Base-by-base conservation (phyloP, 768 basidiomycete genomes). In the Lactarius tabidus region DNA sequence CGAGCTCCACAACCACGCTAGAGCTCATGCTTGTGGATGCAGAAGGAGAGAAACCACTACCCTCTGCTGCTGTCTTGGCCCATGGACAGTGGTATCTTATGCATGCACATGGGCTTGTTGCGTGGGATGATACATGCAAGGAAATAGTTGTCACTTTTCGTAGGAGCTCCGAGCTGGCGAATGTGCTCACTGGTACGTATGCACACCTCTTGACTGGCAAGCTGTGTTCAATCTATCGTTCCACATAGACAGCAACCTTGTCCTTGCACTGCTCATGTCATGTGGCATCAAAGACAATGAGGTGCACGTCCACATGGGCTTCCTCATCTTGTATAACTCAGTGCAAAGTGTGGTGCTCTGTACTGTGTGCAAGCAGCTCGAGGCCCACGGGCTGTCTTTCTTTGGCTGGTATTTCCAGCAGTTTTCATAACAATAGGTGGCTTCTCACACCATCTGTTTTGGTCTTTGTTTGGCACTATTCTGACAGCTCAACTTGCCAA, bases 211-310 rank as follows among this genome's bases (percentile, higher is more conserved):
- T 12, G 12, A 14, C 2, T 3, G 2, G 38, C 38, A 14, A 38
- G 1, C 38, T 2, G 14, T 15, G 10, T 14, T 12, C 15, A 5
- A 38, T 38, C 14, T 12, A 36, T 38, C 33, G 8, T 41, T 2
- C 10, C 18, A 51, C 29, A 26, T 60, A 75, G 77, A 81, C 66
- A 52, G 72, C 3, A 65, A 74, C 17, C 60, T 80, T 26, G 51
- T 75, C 33, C 67, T 79, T 33, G 69, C 57, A 0, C 75, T 77
- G 0, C 72, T 79, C 38, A 60, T 63, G 18, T 71, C 69, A 3
- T 71, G 67, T 20, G 63, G 73, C 10, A 71, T 74, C 2, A 67
- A 72, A 0, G 75, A 74, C 14, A 64, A 77, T 39, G 71, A 62
- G 20, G 71, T 48, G 7, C n/a, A 23, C 12, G 72, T 71, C 5